These are phyloP conservation scores for Juncus effusus DNA, from an alignment of 176 grass and related monocot genomes.

Conservation along the genomic window DNA sequence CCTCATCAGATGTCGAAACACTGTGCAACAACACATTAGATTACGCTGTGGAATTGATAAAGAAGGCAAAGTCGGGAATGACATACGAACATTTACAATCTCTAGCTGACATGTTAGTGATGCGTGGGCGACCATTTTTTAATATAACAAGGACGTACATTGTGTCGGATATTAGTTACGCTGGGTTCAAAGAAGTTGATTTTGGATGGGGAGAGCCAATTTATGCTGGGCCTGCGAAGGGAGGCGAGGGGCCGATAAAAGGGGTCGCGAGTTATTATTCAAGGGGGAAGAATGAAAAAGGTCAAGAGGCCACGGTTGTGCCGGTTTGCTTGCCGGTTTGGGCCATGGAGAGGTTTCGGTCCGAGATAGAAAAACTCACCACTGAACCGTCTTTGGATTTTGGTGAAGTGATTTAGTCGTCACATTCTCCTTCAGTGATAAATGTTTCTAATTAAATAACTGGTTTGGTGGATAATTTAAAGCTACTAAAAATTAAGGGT, in stretches of 20 bases:
- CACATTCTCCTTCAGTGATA: too few species aligned
- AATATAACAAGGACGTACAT: constrained; percentile 43
- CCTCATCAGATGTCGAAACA: constrained; percentile 37
- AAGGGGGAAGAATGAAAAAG: constrained; percentile 41
- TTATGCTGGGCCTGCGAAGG: constrained; percentile 59
- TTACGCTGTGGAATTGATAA: constrained; percentile 51
- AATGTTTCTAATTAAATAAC: too few species aligned
- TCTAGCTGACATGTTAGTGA: constrained; percentile 60
- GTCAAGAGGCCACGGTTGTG: constrained; percentile 47
- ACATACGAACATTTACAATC: constrained; percentile 61
- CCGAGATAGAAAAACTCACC: constrained; percentile 44
- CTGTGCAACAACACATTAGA: constrained; percentile 37
- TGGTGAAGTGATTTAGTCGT: too few species aligned
- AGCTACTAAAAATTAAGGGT: too few species aligned
- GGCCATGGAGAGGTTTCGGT: constrained; percentile 61
- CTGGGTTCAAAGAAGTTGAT: constrained; percentile 56
- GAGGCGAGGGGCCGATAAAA: constrained; percentile 42
- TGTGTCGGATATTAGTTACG: constrained; percentile 62
- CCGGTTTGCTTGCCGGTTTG: constrained; percentile 52
- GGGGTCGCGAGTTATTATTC: constrained; percentile 69
- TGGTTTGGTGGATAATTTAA: too few species aligned
- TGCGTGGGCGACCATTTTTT: constrained; percentile 34
- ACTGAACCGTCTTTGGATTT: not conserved
- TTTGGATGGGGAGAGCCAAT: constrained; percentile 61
- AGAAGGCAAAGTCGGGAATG: constrained; percentile 52